These are phyloP conservation scores for Mycena rosella DNA, from an alignment of 768 basidiomycete genomes.

Conservation along the genomic window DNA sequence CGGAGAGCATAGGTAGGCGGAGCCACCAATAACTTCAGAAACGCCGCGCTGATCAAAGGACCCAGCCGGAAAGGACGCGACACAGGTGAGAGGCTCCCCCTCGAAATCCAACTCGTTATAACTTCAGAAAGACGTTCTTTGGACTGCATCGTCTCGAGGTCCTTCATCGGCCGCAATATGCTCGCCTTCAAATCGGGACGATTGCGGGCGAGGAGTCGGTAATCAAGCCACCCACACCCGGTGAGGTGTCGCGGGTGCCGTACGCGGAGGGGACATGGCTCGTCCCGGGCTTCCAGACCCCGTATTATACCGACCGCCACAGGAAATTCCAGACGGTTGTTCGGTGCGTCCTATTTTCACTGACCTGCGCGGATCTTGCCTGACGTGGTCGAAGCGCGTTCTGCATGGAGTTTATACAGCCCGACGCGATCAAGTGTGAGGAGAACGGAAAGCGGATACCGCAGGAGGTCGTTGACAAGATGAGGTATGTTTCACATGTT, in stretches of 20 bases:
- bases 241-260: conserved; percentile 80
- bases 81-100: conserved; percentile 55
- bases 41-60: not conserved
- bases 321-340: conserved; percentile 80
- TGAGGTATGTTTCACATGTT: conserved; percentile 76
- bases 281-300: conserved; percentile 71
- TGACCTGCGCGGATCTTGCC: not conserved
- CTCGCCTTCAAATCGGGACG: conserved; percentile 75
- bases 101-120: not conserved
- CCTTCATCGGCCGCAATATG: conserved; percentile 78
- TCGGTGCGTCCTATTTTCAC: conserved; percentile 72
- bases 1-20: conserved; percentile 71
- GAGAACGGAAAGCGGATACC: conserved; percentile 89
- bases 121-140: conserved; percentile 64
- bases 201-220: conserved; percentile 68
- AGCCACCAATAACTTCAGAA: not conserved
- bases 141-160: conserved; percentile 89
- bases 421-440: conserved; percentile 63
- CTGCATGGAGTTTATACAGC: conserved; percentile 28
- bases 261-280: conserved; percentile 93
- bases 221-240: conserved; percentile 67
- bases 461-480: conserved; percentile 86
- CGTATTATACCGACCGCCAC: conserved; percentile 85
- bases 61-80: conserved; percentile 79
- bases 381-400: conserved; percentile 26